These are phyloP conservation scores for Eucalyptus melliodora DNA, from an alignment of 345 rosid species.

Conservation along the genomic window DNA sequence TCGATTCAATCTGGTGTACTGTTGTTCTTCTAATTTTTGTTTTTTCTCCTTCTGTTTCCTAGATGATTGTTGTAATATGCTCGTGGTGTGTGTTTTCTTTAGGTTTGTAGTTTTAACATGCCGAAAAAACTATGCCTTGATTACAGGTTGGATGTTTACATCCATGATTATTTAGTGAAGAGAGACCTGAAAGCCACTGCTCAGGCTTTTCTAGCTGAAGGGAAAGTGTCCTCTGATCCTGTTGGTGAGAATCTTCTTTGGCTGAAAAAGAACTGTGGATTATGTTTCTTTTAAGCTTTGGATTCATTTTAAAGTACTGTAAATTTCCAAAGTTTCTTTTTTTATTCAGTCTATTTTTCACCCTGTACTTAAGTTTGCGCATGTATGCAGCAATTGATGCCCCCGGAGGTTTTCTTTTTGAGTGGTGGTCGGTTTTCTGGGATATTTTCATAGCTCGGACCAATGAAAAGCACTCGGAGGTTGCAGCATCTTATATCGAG, in stretches of 20 bases:
- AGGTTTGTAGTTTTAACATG: background rate
- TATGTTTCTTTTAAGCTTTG: background rate
- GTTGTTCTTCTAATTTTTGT: background rate
- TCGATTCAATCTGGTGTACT: background rate
- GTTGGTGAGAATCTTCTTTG: slow-evolving; percentile 44
- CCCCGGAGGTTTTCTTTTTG: slow-evolving; percentile 97
- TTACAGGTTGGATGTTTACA: slow-evolving; percentile 92
- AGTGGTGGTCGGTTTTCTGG: slow-evolving; percentile 99
- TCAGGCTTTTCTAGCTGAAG: slow-evolving; percentile 96
- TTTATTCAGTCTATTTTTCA: background rate
- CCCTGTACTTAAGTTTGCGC: background rate
- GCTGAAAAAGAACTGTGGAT: background rate
- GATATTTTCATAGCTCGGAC: slow-evolving; percentile 98
- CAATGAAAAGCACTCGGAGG: slow-evolving; percentile 97
- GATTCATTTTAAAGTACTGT: background rate
- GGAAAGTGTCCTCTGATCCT: slow-evolving; percentile 96
- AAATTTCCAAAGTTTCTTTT: background rate
- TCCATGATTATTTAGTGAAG: slow-evolving; percentile 92
- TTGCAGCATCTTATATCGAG: slow-evolving; percentile 98
- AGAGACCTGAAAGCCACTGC: slow-evolving; percentile 94
- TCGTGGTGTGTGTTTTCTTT: background rate
- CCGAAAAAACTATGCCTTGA: background rate
- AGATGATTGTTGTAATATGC: background rate
- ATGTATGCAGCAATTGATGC: slow-evolving; percentile 80
- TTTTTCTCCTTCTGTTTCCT: background rate